phyloP scores from a whole-genome alignment of 176 grass and related monocot species.

The Musa schizocarpa region DNA sequence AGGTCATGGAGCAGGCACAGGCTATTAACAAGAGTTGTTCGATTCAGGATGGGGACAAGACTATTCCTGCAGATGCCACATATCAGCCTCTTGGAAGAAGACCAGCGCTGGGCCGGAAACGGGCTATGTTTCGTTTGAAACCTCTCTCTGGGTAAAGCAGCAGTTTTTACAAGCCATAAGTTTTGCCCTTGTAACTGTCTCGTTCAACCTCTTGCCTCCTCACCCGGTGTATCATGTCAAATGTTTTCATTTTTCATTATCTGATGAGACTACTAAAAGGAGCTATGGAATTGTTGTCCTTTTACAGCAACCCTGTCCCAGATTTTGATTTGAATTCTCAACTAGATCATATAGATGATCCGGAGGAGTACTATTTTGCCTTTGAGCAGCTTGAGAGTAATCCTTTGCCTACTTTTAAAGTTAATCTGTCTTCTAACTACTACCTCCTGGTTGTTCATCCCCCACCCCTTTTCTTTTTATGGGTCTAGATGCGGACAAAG shows the following conservation, averaged over 20 bases:
- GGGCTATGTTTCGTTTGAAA: slow-evolving; percentile 26
- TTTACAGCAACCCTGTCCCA: slow-evolving; percentile 27
- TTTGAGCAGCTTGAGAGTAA: slow-evolving; percentile 43
- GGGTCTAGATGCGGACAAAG: slow-evolving; percentile 40
- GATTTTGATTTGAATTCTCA: slow-evolving; percentile 26
- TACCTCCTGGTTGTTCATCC: background rate
- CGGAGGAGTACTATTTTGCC: slow-evolving; percentile 25
- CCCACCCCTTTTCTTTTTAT: slow-evolving; percentile 18
- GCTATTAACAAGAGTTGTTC: slow-evolving; percentile 15
- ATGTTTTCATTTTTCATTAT: too few relatives aligned
- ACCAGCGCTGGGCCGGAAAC: slow-evolving; percentile 29
- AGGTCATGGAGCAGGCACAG: slow-evolving; percentile 29
- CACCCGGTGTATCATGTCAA: too few relatives aligned
- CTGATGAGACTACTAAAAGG: background rate
- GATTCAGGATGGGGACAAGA: slow-evolving; percentile 17
- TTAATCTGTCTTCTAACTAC: background rate
- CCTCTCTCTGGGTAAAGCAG: slow-evolving; percentile 15
- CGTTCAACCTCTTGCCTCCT: too few relatives aligned
- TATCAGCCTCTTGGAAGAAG: slow-evolving; percentile 30
- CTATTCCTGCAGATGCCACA: background rate
- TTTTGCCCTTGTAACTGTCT: too few relatives aligned
- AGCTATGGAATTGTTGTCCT: slow-evolving; percentile 1
- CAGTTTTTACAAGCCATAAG: background rate
- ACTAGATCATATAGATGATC: slow-evolving; percentile 29
- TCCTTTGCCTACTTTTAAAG: background rate